Base-by-base conservation (phyloP, 2,329 filamentous ascomycete genomes). In the Stemphylium vesicarium region DNA sequence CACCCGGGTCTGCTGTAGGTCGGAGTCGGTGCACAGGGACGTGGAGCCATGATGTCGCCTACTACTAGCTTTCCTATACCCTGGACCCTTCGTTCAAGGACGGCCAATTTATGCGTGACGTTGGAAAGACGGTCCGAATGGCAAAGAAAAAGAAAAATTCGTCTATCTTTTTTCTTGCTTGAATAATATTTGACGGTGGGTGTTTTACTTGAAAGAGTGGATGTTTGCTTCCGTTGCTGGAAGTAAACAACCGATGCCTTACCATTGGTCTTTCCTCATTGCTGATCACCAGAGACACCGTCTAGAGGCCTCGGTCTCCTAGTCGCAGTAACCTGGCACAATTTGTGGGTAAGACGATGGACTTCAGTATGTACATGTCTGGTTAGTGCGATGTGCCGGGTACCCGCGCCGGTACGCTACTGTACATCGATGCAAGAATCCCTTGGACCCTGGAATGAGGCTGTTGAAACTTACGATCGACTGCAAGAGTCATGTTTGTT, bases 101-200 rank as follows among this genome's bases (percentile, higher is more conserved):
- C 22, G 41, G 41, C 29, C 20, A n/a, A 22, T 33, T 12, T 43
- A 11, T 43, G 15, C 12, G 6, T 29, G 22, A 24, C 49, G 15
- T 16, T 31, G 15, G 16, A 47, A 26, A 47, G 9, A 52, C 29
- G 42, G 42, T 35, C 49, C 49, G 42, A 47, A 29, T 39, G 39
- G 41, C 29, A 47, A n/a, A 26, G 13, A 13, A 29, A 26, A 33
- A 33, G 10, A 7, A 9, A 41, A 29, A 3, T 5, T 41, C n/a
- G 4, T 8, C 11, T 15, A 6, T 20, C 4, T 20, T 20, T 12
- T 41, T 41, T 41, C 8, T 15, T 29, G n/a, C n/a, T 29, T 7
- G 2, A 10, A 29, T 9, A 7, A 7, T 11, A 29, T 29, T 29
- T 29, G 9, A 11, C 26, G 26, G 26, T 29, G 26, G 26, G 26